These are phyloP conservation scores for Barbatosphaeria neglecta DNA, from an alignment of 495 filamentous ascomycete genomes.

Conservation along the genomic window DNA sequence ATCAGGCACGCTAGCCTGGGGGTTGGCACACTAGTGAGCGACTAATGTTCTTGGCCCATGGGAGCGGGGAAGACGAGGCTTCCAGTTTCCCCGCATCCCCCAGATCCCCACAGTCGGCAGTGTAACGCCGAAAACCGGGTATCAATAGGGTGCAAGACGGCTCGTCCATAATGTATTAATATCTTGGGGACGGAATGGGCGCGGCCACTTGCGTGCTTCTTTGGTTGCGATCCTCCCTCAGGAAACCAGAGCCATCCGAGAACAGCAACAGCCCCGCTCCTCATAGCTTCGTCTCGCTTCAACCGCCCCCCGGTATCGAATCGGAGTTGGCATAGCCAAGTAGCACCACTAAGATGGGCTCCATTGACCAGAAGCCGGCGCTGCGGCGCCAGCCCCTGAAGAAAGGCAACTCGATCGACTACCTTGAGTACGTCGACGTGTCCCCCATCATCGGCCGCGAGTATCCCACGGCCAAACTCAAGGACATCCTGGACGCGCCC, in stretches of 20 bases:
- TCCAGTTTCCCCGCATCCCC: not conserved
- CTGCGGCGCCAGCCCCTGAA: slow-evolving; percentile 16
- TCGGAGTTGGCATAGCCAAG: no score
- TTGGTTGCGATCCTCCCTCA: no score
- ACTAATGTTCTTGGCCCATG: no score
- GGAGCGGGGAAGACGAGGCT: not conserved
- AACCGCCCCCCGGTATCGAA: no score
- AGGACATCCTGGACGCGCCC: slow-evolving; percentile 48
- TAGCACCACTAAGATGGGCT: slow-evolving; percentile 6
- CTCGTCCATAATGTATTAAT: not conserved
- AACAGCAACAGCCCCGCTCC: not conserved
- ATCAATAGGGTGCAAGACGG: not conserved
- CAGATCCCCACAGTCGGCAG: slow-evolving; percentile 1
- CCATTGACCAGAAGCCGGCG: slow-evolving; percentile 2
- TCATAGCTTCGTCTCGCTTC: no score
- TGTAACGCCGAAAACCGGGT: not conserved
- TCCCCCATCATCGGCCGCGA: slow-evolving; percentile 61
- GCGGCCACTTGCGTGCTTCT: no score
- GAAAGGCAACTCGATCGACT: slow-evolving; percentile 25
- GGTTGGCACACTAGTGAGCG: no score
- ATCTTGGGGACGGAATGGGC: no score
- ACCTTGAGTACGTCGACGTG: slow-evolving; percentile 49
- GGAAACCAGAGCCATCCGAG: no score
- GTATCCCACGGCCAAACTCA: slow-evolving; percentile 48
- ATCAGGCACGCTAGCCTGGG: no score